Evolutionary conservation across 352 stramenopile species (phyloP).

Genomic region (Globisporangium heterothallicum): DNA sequence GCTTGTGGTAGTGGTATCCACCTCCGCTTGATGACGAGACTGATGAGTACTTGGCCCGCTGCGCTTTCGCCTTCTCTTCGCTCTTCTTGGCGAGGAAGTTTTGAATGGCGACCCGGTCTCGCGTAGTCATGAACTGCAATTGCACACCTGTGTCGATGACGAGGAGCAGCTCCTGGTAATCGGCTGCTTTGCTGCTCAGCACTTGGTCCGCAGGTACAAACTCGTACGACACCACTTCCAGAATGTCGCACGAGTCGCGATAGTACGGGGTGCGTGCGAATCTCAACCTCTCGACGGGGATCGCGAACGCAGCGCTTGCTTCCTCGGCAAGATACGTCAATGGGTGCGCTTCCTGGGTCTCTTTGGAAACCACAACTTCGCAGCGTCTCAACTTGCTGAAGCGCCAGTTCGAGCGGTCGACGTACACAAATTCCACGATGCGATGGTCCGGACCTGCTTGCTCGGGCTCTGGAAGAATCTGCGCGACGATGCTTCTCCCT

Average conservation of each 20-base stretch:
- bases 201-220: conserved; percentile 25
- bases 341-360: conserved; percentile 20
- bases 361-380: conserved; percentile 51
- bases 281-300: conserved; percentile 41
- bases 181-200: conserved; percentile 19
- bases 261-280: conserved; percentile 63
- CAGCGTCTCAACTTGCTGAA: conserved; percentile 51
- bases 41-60: conserved; percentile 41
- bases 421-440: conserved; percentile 60
- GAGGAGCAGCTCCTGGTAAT: conserved; percentile 70
- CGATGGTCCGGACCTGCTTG: conserved; percentile 36
- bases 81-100: conserved; percentile 53
- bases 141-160: conserved; percentile 45
- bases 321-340: conserved; percentile 36
- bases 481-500: conserved; percentile 61
- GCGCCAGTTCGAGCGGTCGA: conserved; percentile 57
- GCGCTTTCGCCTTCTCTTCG: conserved; percentile 45
- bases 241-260: conserved; percentile 63
- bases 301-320: conserved; percentile 32
- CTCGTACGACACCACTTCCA: conserved; percentile 58
- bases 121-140: conserved; percentile 29
- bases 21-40: conserved; percentile 18
- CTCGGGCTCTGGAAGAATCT: conserved; percentile 62
- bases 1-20: conserved; percentile 55
- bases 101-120: conserved; percentile 50